Evolutionary conservation across 1,139 yeast genomes (phyloP).

Genomic region (Scheffersomyces lignicola): DNA sequence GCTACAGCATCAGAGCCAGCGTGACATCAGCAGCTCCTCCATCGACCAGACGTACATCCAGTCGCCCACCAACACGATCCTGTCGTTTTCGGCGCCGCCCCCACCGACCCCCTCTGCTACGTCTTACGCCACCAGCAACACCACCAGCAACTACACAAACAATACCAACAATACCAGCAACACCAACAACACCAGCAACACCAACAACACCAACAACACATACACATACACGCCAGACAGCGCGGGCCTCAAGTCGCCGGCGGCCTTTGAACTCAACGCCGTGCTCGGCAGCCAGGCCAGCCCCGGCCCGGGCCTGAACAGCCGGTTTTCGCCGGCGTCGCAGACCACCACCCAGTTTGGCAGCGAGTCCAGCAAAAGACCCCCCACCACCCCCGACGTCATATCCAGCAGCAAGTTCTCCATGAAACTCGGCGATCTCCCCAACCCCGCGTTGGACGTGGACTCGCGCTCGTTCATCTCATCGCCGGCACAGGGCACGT

Average conservation of each 20-base stretch:
- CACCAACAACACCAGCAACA: not conserved
- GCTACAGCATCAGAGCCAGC: slow-evolving; percentile 8
- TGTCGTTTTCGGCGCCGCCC: too few species aligned
- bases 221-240: not conserved
- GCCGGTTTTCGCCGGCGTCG: slow-evolving; percentile 1
- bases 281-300: slow-evolving; percentile 1
- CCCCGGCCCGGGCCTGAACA: not conserved
- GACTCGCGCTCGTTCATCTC: slow-evolving; percentile 13
- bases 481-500: slow-evolving; percentile 14
- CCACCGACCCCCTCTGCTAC: too few species aligned
- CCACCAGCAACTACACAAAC: not conserved
- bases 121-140: not conserved
- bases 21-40: not conserved
- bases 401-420: slow-evolving; percentile 10
- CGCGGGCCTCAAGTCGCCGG: slow-evolving; percentile 17
- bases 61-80: too few species aligned
- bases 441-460: slow-evolving; percentile 8
- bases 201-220: not conserved
- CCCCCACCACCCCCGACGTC: slow-evolving; percentile 22
- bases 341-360: slow-evolving; percentile 15
- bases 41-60: too few species aligned
- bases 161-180: not conserved
- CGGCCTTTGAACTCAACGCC: slow-evolving; percentile 8
- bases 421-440: slow-evolving; percentile 7
- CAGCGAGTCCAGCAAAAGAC: slow-evolving; percentile 6